Evolutionary conservation across 805 yeast species (phyloP).

Genomic region (Candida glaebosa): DNA sequence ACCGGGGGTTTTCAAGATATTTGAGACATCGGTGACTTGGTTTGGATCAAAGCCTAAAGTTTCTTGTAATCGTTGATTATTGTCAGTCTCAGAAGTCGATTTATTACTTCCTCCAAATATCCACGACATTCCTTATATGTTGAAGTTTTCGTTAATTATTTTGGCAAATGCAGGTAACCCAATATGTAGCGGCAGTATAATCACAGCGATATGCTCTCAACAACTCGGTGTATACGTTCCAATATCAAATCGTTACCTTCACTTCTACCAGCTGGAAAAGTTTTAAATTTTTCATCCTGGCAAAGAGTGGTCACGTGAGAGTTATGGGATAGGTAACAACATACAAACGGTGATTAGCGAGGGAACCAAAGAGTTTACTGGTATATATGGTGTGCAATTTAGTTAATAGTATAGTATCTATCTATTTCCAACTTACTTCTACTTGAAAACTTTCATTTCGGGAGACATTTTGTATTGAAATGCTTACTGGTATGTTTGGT

Average conservation of each 20-base stretch:
- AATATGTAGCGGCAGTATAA: not conserved
- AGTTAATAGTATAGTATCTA: too few species aligned
- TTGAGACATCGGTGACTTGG: conserved; percentile 59
- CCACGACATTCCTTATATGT: conserved; percentile 45
- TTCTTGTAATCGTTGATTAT: conserved; percentile 20
- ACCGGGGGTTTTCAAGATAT: conserved; percentile 57
- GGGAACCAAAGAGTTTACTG: too few species aligned
- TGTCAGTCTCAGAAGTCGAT: conserved; percentile 11
- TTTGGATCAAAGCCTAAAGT: conserved; percentile 63
- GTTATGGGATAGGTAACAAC: too few species aligned
- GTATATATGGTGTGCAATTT: too few species aligned
- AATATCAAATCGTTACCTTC: not conserved
- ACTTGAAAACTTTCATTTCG: too few species aligned
- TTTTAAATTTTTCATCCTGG: not conserved
- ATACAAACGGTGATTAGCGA: too few species aligned
- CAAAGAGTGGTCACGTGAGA: not conserved
- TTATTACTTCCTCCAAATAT: conserved; percentile 37
- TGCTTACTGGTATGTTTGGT: too few species aligned
- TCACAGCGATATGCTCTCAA: not conserved
- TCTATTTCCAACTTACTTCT: too few species aligned
- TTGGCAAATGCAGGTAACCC: not conserved
- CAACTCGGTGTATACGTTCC: not conserved
- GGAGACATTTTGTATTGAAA: too few species aligned
- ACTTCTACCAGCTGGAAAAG: not conserved
- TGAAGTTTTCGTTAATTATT: conserved; percentile 12